Conservation (phyloP, 805 yeast species). For the Yarrowia phangngaensis region DNA sequence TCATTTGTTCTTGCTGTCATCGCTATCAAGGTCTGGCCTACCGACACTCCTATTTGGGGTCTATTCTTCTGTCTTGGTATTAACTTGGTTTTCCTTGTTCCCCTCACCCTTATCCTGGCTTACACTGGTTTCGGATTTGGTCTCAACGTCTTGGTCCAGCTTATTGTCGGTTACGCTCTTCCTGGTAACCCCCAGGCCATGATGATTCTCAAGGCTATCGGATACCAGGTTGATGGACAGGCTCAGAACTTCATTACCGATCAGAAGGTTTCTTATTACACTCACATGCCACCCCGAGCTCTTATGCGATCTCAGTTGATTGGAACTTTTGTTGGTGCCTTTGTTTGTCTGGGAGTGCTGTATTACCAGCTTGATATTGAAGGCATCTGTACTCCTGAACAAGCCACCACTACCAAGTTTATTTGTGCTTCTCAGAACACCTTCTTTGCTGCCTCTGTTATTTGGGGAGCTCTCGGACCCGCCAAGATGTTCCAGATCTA, state of each 20-base stretch:
- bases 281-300: slow-evolving; percentile 36
- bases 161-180: slow-evolving; percentile 60
- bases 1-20: slow-evolving; percentile 39
- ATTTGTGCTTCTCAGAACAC: slow-evolving; percentile 43
- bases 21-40: slow-evolving; percentile 31
- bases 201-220: slow-evolving; percentile 57
- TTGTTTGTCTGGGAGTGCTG: slow-evolving; percentile 37
- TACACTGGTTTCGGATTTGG: slow-evolving; percentile 57
- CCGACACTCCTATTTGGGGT: slow-evolving; percentile 47
- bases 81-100: slow-evolving; percentile 55
- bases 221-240: slow-evolving; percentile 60
- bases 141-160: slow-evolving; percentile 59
- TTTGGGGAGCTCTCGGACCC: slow-evolving; percentile 48
- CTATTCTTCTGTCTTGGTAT: slow-evolving; percentile 54
- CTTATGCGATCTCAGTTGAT: slow-evolving; percentile 34
- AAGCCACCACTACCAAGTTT: slow-evolving; percentile 35
- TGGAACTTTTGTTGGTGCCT: slow-evolving; percentile 33
- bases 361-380: slow-evolving; percentile 38
- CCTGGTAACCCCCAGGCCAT: slow-evolving; percentile 58
- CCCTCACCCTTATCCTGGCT: slow-evolving; percentile 60
- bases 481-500: slow-evolving; percentile 43
- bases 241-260: slow-evolving; percentile 54
- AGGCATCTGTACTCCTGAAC: slow-evolving; percentile 36
- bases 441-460: slow-evolving; percentile 48
- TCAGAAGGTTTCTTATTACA: slow-evolving; percentile 58